Percentiles rank a stretch among this genome's conserved stretches.
These are phyloP conservation scores for Hanseniaspora gamundiae DNA, from an alignment of 1,139 yeast genomes.

Conservation along the genomic window DNA sequence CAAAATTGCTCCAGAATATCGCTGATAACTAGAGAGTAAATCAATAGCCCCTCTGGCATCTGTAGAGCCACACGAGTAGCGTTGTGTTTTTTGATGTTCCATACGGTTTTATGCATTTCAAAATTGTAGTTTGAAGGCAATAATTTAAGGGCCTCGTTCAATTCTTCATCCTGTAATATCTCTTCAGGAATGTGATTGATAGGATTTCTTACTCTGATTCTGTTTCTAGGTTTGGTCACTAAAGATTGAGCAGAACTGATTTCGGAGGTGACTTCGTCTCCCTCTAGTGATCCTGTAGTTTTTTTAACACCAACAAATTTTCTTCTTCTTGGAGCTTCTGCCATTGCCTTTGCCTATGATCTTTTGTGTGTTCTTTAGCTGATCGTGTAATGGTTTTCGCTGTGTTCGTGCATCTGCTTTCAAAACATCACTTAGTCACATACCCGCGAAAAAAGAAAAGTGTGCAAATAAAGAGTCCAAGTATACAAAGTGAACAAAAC, in stretches of 20 bases:
- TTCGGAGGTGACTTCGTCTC: conserved; percentile 8
- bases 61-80: conserved; percentile 83
- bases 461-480: background rate
- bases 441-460: background rate
- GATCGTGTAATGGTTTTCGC: too few relatives aligned
- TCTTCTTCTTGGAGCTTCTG: conserved; percentile 19
- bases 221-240: conserved; percentile 21
- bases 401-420: background rate
- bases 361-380: background rate
- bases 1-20: conserved; percentile 92
- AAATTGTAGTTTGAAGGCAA: conserved; percentile 88
- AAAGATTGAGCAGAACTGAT: conserved; percentile 15
- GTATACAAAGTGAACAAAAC: background rate
- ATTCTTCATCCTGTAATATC: conserved; percentile 62
- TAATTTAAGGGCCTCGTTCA: conserved; percentile 67
- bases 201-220: conserved; percentile 35
- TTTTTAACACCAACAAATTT: conserved; percentile 34
- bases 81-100: conserved; percentile 68
- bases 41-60: conserved; percentile 92
- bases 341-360: background rate
- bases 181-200: conserved; percentile 88
- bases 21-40: conserved; percentile 74
- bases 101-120: conserved; percentile 89
- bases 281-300: conserved; percentile 11
- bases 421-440: too few relatives aligned